phyloP scores from a whole-genome alignment of 306 rosid genomes.

The Vicia villosa region DNA sequence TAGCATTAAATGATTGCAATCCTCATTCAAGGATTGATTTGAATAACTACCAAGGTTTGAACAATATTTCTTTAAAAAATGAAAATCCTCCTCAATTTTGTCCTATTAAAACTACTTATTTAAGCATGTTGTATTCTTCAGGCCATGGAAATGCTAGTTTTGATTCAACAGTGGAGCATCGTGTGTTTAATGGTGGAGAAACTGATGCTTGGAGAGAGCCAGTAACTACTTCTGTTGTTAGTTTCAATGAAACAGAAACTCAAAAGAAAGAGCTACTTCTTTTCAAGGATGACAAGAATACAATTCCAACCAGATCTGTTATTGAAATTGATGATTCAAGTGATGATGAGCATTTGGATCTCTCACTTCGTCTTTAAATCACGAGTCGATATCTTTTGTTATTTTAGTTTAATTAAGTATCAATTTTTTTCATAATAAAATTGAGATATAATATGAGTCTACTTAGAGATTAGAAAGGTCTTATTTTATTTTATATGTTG shows the following conservation, averaged over 20 bases:
- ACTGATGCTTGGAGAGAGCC: slow-evolving; percentile 14
- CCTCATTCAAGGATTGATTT: slow-evolving; percentile 9
- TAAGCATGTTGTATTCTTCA: neutral
- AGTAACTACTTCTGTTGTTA: neutral
- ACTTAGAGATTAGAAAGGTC: too few relatives aligned
- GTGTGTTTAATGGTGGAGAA: slow-evolving; percentile 8
- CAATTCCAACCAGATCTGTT: neutral
- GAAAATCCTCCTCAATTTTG: neutral
- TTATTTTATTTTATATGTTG: neutral
- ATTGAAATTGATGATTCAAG: slow-evolving; percentile 3
- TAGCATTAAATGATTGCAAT: neutral
- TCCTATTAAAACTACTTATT: slow-evolving; percentile 14
- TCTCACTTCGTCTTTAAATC: slow-evolving; percentile 44
- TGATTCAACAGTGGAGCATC: slow-evolving; percentile 8
- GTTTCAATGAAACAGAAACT: neutral
- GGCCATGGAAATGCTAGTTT: neutral
- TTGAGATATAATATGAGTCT: neutral
- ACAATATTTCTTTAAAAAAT: neutral
- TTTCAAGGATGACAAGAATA: slow-evolving; percentile 35
- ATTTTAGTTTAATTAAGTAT: neutral
- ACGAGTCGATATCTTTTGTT: neutral
- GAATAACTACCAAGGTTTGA: neutral
- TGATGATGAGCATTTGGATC: slow-evolving; percentile 35
- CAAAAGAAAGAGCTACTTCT: slow-evolving; percentile 28
- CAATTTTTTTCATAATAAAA: neutral